Evolutionary conservation across 1,139 yeast genomes (phyloP).

Genomic region (Tardiomyces digboiensis): DNA sequence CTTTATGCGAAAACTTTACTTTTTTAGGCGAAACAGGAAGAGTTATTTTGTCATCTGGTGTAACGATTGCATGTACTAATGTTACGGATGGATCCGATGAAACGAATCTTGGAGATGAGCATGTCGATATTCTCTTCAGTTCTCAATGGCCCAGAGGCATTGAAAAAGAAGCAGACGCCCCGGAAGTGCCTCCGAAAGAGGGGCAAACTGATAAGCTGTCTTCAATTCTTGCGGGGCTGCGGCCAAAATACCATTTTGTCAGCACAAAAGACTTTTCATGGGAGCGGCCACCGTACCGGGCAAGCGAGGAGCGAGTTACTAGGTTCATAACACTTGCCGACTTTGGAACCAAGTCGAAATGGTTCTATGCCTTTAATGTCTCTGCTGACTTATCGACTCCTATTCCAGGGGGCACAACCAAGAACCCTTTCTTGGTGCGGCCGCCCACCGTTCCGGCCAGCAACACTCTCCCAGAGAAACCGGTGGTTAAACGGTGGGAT

Average conservation of each 20-base stretch:
- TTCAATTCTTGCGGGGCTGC: constrained; percentile 1
- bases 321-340: constrained; percentile 19
- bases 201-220: constrained; percentile 2
- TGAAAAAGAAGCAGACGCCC: constrained; percentile 6
- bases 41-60: constrained; percentile 3
- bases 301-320: constrained; percentile 7
- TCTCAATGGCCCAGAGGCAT: constrained; percentile 12
- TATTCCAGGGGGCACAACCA: constrained; percentile 3
- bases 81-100: neutral
- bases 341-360: constrained; percentile 13
- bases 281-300: constrained; percentile 18
- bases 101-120: neutral
- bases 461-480: neutral
- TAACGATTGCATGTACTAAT: constrained; percentile 2
- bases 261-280: constrained; percentile 10
- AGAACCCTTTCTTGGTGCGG: constrained; percentile 3
- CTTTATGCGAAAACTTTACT: constrained; percentile 1
- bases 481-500: neutral
- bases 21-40: constrained; percentile 2
- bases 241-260: constrained; percentile 16
- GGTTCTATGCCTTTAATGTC: constrained; percentile 20
- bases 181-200: constrained; percentile 1
- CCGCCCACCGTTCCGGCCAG: neutral
- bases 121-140: constrained; percentile 11
- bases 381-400: neutral